phyloP scores from a whole-genome alignment of 2,329 filamentous ascomycete species.

The Paracoccidioides brasiliensis region DNA sequence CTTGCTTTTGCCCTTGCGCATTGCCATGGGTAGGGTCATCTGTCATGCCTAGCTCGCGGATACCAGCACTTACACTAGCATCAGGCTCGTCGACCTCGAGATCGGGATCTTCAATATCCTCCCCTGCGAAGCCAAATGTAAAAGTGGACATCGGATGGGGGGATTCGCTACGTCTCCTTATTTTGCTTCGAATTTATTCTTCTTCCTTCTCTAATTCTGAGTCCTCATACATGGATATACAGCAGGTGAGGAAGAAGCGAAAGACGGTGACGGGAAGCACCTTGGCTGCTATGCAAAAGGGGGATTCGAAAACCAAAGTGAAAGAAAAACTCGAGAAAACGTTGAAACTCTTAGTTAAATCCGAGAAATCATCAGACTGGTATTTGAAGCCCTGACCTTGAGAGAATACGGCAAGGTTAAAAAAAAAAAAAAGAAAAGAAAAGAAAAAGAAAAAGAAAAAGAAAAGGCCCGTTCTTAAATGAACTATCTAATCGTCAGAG shows the following conservation, averaged over 20 bases:
- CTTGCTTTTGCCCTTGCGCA: conserved; percentile 13
- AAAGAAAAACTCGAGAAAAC: not conserved
- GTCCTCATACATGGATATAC: not conserved
- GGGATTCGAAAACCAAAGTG: not conserved
- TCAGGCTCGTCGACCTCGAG: conserved; percentile 23
- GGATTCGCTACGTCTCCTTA: not conserved
- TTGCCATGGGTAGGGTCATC: conserved; percentile 4
- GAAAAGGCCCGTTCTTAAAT: too few relatives aligned
- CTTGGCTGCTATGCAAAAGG: not conserved
- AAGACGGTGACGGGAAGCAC: not conserved
- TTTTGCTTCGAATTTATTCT: not conserved
- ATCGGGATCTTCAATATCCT: conserved; percentile 39
- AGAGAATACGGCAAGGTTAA: too few relatives aligned
- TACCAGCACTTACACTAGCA: conserved; percentile 18
- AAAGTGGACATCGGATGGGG: conserved; percentile 24
- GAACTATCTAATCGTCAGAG: too few relatives aligned
- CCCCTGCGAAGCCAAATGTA: conserved; percentile 46
- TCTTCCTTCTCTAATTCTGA: not conserved
- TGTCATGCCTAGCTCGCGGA: conserved; percentile 11
- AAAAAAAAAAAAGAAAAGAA: too few relatives aligned
- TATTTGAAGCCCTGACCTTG: too few relatives aligned
- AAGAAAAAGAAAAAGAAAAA: too few relatives aligned
- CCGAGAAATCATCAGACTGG: too few relatives aligned
- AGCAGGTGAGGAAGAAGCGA: not conserved
- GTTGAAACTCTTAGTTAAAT: not conserved